Conservation (phyloP, 768 basidiomycete species). For the Strobilomyces echinocephalus region DNA sequence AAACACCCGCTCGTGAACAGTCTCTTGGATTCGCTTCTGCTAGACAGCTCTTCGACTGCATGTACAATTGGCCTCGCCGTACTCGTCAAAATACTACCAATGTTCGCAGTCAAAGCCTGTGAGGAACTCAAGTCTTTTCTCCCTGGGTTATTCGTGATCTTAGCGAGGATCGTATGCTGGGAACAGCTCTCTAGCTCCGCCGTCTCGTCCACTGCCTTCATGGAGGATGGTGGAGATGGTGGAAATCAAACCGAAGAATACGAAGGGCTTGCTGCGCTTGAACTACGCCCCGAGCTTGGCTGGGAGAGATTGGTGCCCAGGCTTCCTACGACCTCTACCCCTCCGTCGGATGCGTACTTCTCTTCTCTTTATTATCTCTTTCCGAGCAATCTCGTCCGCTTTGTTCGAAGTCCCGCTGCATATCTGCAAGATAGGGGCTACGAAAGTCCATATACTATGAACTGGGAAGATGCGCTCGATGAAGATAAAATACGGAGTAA, state of each 20-base stretch:
- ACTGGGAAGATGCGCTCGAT: slow-evolving; percentile 69
- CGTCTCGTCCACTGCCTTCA: slow-evolving; percentile 29
- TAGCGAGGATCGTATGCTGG: slow-evolving; percentile 75
- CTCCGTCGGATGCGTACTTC: slow-evolving; percentile 65
- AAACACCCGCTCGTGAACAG: slow-evolving; percentile 59
- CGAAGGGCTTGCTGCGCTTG: slow-evolving; percentile 36
- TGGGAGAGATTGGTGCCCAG: slow-evolving; percentile 67
- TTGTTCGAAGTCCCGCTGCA: slow-evolving; percentile 61
- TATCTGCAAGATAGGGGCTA: slow-evolving; percentile 54
- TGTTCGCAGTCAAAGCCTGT: slow-evolving; percentile 61
- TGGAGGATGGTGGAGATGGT: slow-evolving; percentile 29
- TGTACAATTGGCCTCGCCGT: slow-evolving; percentile 61
- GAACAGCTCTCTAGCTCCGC: slow-evolving; percentile 43
- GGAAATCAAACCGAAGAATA: slow-evolving; percentile 21
- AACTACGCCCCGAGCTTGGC: slow-evolving; percentile 49
- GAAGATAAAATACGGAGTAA: slow-evolving; percentile 64
- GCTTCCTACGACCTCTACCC: slow-evolving; percentile 51
- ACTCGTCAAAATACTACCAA: slow-evolving; percentile 68
- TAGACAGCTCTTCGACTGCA: slow-evolving; percentile 72
- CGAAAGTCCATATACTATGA: slow-evolving; percentile 57
- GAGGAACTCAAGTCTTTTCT: slow-evolving; percentile 53
- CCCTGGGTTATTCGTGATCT: slow-evolving; percentile 60
- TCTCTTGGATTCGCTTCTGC: slow-evolving; percentile 60
- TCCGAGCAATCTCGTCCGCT: slow-evolving; percentile 82
- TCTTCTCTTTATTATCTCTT: slow-evolving; percentile 84